Conservation (phyloP, 805 yeast genomes). For the Lachancea kluyveri region DNA sequence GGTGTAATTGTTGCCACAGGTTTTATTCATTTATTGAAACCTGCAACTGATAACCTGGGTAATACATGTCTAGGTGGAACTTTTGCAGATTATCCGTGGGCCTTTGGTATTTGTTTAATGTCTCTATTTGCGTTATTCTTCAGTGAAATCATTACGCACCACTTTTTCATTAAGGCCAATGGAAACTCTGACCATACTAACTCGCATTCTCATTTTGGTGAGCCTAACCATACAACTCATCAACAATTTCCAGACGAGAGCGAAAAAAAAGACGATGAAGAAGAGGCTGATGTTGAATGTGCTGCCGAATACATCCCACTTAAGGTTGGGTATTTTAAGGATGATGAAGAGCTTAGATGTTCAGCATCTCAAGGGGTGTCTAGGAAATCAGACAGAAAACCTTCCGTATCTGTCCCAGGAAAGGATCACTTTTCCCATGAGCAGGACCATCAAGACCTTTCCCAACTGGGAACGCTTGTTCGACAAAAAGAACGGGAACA, state of each 20-base stretch:
- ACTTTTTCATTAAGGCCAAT: constrained; percentile 31
- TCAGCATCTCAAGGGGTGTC: constrained; percentile 3
- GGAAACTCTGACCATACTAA: constrained; percentile 19
- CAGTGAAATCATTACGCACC: constrained; percentile 33
- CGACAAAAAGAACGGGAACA: constrained; percentile 32
- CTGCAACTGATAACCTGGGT: constrained; percentile 55
- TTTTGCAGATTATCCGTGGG: constrained; percentile 49
- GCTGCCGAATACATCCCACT: constrained; percentile 11
- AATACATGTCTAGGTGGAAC: constrained; percentile 58
- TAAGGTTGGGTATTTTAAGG: too few species aligned
- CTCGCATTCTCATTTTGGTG: constrained; percentile 7
- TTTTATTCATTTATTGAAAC: constrained; percentile 64
- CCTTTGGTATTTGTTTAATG: constrained; percentile 46
- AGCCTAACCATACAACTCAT: too few species aligned
- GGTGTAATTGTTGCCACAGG: constrained; percentile 82
- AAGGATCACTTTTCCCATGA: constrained; percentile 42
- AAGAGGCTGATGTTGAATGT: constrained; percentile 6
- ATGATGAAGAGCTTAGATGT: too few species aligned
- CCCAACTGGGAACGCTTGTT: constrained; percentile 12
- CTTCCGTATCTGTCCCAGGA: constrained; percentile 16
- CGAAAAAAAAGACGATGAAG: constrained; percentile 10
- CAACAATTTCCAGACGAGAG: constrained; percentile 13
- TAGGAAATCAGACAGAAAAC: not conserved
- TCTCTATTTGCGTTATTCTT: constrained; percentile 41
- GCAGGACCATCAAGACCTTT: constrained; percentile 39